Evolutionary conservation across 2,329 filamentous ascomycete species (phyloP).

Genomic region (Paecilomyces sp.): DNA sequence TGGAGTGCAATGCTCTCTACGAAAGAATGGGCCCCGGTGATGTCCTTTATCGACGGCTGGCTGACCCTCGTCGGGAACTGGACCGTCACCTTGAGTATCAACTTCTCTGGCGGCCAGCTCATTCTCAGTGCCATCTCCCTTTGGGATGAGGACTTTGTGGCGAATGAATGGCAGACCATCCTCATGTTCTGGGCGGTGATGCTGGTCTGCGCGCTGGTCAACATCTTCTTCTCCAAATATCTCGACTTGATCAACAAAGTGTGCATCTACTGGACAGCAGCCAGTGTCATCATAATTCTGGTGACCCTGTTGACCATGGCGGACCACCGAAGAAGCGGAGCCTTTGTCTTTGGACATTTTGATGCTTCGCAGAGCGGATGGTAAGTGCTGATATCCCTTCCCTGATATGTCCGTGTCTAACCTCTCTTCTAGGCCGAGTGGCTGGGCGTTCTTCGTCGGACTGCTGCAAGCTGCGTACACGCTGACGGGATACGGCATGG

Average conservation of each 20-base stretch:
- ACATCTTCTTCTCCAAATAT: constrained; percentile 56
- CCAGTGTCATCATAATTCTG: constrained; percentile 62
- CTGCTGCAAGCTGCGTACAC: constrained; percentile 55
- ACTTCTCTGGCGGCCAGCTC: constrained; percentile 65
- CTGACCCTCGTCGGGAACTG: constrained; percentile 66
- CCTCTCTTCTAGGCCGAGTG: constrained; percentile 43
- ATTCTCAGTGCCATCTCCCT: constrained; percentile 62
- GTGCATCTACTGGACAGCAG: constrained; percentile 65
- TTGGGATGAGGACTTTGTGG: constrained; percentile 61
- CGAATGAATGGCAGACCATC: constrained; percentile 63
- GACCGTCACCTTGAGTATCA: constrained; percentile 61
- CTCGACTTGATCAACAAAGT: constrained; percentile 65
- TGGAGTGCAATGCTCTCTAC: constrained; percentile 63
- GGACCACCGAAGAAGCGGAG: constrained; percentile 48
- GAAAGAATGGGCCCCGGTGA: constrained; percentile 57
- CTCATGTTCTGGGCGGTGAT: constrained; percentile 67
- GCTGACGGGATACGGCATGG: constrained; percentile 58
- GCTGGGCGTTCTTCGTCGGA: constrained; percentile 68
- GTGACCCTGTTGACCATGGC: constrained; percentile 56
- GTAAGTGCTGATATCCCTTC: constrained; percentile 22
- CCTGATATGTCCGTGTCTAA: constrained; percentile 2
- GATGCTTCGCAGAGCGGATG: constrained; percentile 60
- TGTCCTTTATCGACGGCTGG: constrained; percentile 66
- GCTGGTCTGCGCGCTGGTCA: constrained; percentile 56
- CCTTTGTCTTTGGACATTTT: constrained; percentile 63